Evolutionary conservation across 768 basidiomycete species (phyloP).

Genomic region (Cyathus striatus): DNA sequence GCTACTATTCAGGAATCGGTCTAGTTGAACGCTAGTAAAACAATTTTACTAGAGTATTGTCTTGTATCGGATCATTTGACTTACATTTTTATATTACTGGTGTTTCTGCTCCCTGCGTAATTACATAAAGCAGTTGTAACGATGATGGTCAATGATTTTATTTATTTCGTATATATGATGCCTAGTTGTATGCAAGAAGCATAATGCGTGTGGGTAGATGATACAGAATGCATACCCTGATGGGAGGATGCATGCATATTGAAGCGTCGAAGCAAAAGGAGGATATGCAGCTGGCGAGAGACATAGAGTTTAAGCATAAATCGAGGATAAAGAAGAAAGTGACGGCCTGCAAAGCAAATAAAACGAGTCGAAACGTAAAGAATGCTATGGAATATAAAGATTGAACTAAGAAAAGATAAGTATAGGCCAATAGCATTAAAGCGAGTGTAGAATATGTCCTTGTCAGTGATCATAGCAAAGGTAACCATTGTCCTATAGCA

Average conservation of each 20-base stretch:
- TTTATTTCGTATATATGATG: background rate
- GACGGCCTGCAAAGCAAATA: background rate
- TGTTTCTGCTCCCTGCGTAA: no score
- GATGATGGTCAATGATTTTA: background rate
- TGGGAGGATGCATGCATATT: no score
- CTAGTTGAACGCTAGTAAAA: conserved; percentile 21
- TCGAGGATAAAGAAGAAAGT: background rate
- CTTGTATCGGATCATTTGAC: no score
- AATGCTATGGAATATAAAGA: background rate
- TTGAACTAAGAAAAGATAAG: conserved; percentile 1
- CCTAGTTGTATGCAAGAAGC: background rate
- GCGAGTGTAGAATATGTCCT: conserved; percentile 8
- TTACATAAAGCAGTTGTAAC: background rate
- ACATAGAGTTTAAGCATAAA: background rate
- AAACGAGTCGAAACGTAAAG: background rate
- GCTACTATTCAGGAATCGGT: conserved; percentile 69
- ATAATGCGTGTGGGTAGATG: background rate
- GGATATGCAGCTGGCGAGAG: background rate
- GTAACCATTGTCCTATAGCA: conserved; percentile 73
- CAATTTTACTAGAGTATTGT: no score
- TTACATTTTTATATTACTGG: no score
- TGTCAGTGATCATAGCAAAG: conserved; percentile 48
- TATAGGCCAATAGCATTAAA: conserved; percentile 11
- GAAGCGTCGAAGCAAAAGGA: background rate
- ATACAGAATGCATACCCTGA: background rate